Percentiles rank a stretch among this genome's conserved stretches.
These are phyloP conservation scores for Agapanthus africanus DNA, from an alignment of 106 monocot species.

Conservation along the genomic window DNA sequence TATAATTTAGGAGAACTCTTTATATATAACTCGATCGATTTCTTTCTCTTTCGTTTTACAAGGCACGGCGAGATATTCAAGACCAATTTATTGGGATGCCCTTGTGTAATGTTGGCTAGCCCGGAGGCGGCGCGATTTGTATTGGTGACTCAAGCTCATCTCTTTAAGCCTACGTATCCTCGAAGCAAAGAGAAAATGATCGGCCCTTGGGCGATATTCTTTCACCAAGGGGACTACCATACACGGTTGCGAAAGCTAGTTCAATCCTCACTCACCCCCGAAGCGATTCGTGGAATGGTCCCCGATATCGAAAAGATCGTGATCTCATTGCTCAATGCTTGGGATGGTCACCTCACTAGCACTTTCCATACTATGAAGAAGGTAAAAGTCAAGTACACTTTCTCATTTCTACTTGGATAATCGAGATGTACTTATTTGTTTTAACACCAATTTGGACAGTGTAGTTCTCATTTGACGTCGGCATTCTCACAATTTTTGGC, in stretches of 20 bases:
- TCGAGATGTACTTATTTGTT: too few species aligned
- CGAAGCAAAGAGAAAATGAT: constrained; percentile 77
- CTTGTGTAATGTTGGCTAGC: constrained; percentile 76
- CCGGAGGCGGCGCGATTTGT: constrained; percentile 74
- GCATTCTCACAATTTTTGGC: constrained; percentile 63
- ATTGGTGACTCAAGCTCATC: constrained; percentile 47
- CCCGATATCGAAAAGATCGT: constrained; percentile 39
- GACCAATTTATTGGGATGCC: constrained; percentile 59
- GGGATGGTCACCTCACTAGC: constrained; percentile 27
- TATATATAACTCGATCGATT: too few species aligned
- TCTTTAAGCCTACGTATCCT: constrained; percentile 76
- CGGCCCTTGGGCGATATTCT: constrained; percentile 73
- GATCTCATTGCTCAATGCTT: constrained; percentile 25
- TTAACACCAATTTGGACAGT: too few species aligned
- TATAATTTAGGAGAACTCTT: background rate
- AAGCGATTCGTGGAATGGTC: constrained; percentile 35
- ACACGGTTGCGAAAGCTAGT: constrained; percentile 38
- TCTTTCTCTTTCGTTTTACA: too few species aligned
- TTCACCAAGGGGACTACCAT: constrained; percentile 76
- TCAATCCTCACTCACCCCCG: constrained; percentile 35
- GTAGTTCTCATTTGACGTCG: constrained; percentile 76
- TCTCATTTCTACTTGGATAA: too few species aligned
- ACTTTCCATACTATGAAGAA: constrained; percentile 64
- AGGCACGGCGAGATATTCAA: constrained; percentile 81
- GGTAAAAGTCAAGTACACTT: constrained; percentile 21